Base-by-base conservation (phyloP, 2,329 filamentous ascomycete species). In the Trichoderma asperellum region DNA sequence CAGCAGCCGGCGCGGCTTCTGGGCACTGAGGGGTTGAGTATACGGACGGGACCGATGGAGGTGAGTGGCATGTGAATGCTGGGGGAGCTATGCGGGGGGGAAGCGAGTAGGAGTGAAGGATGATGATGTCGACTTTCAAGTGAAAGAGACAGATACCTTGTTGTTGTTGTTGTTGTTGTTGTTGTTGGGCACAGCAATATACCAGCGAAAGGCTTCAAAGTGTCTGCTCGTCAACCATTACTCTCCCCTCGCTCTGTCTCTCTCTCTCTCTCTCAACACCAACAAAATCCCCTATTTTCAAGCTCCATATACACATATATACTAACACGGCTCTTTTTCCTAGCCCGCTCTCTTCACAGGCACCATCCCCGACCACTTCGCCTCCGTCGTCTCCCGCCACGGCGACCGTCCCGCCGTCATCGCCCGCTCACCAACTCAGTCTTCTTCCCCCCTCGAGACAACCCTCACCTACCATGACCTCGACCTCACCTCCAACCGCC, bases 341-440 rank as follows among this genome's bases (percentile, higher is more conserved):
- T 24, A 93, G 89, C 91, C 91, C 4, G 84, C 89, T 0, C 81
- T 94, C 8, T 85, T 92, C 59, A 81, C 84, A 6, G 83, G 89
- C 68, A 94, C 92, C 0, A 88, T 94, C 66, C 90, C 91, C 0
- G 81, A 92, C 72, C 90, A 95, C 76, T 94, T 95, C 75, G 83
- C 87, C 8, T 83, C 83, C 1, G 83, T 92, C 47, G 91, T 93
- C 47, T 84, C 85, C 10, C 76, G 81, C 43, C 83, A 89, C 78
- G 91, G 91, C 32, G 90, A 93, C 77, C 84, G 84, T 7, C 84
- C 84, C 0, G 88, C 89, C 58, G 83, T 89, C 68, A 84, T 89
- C 57, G 80, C 82, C 34, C 83, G 86, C 62, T 77, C 82, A 0
- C 84, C 85, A 0, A 75, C 78, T 1, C 71, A 76, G n/a, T 70